Base-by-base conservation (phyloP, 257 asterid genomes). In the Linderniella brevidens region DNA sequence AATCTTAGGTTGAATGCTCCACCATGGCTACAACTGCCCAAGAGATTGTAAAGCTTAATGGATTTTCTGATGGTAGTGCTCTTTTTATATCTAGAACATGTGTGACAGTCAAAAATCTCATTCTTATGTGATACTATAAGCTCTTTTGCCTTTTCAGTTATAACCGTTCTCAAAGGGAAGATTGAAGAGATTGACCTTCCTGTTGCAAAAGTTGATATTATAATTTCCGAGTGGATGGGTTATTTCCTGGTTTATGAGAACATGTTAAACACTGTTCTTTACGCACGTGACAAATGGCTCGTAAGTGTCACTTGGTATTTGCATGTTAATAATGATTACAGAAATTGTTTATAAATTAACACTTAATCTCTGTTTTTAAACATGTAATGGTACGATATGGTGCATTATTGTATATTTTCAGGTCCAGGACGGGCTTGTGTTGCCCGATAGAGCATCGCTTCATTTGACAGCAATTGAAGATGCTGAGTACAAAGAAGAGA, bases 181-280 rank as follows among this genome's bases (percentile, higher is more conserved):
- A 68, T 90, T 56, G 98, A 90, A 72, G 96, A 90, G 61, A 67
- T 85, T 60, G 96, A 85, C 67, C 94, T 90, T 64, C 99, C 99
- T 46, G 96, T 85, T 63, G 48, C 86, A 60, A 64, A 85, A 62
- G 98, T 90, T 50, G 98, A 90, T 71, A 20, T 90, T 29, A 90
- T 90, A 48, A 81, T 90, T 56, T 90, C 98, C 4, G 98, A 90
- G 69, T 87, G 97, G 97, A 87, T 87, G 97, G 97, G 97, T 17
- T 69, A 87, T 64, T 87, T 87, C 65, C 57, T 87, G 56, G 82
- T 87, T 19, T 87, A 87, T 14, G 97, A 87, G 59, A 83, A 87
- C 66, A 87, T 87, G 97, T 64, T 87, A 48, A 62, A 80, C 76
- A 78, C 92, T 15, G 95, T 87, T 38, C 80, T 87, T 7, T 83